These are phyloP conservation scores for Pontederia crassipes DNA, from an alignment of 176 grass and related monocot species.

Conservation along the genomic window DNA sequence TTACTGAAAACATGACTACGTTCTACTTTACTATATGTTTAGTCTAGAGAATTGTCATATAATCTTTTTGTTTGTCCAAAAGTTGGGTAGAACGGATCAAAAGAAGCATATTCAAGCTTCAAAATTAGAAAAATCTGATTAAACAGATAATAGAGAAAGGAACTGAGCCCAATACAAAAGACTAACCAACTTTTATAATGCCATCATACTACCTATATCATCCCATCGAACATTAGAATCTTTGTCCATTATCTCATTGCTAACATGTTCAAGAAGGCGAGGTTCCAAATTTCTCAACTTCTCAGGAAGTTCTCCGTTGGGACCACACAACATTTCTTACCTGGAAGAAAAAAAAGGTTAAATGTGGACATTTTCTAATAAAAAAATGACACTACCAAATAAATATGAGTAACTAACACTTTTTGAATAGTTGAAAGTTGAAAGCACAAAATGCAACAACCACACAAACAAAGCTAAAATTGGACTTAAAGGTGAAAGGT, in stretches of 20 bases:
- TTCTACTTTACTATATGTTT: too few species aligned
- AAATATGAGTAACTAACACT: too few species aligned
- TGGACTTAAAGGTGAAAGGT: too few species aligned
- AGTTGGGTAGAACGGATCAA: slow-evolving; percentile 11
- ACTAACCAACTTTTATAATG: not conserved
- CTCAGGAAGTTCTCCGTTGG: slow-evolving; percentile 88
- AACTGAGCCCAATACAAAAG: not conserved
- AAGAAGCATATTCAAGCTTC: slow-evolving; percentile 9
- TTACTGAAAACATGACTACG: too few species aligned
- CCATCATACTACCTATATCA: slow-evolving; percentile 68
- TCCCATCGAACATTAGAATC: slow-evolving; percentile 91
- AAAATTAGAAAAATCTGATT: too few species aligned
- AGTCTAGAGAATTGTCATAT: too few species aligned
- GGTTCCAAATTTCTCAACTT: slow-evolving; percentile 90
- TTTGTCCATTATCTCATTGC: slow-evolving; percentile 99
- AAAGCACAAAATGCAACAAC: too few species aligned
- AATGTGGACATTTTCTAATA: not conserved
- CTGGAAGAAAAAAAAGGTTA: slow-evolving; percentile 24
- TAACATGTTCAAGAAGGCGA: slow-evolving; percentile 90
- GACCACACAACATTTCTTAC: slow-evolving; percentile 81
- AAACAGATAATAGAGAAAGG: slow-evolving; percentile 5
- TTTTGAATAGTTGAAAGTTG: too few species aligned
- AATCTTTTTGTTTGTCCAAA: slow-evolving; percentile 9
- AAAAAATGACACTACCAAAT: not conserved
- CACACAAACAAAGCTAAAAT: too few species aligned